Percentiles rank a stretch among this genome's conserved stretches.
Conservation (phyloP, 2,329 filamentous ascomycete genomes). For the Pyrenophora graminea region DNA sequence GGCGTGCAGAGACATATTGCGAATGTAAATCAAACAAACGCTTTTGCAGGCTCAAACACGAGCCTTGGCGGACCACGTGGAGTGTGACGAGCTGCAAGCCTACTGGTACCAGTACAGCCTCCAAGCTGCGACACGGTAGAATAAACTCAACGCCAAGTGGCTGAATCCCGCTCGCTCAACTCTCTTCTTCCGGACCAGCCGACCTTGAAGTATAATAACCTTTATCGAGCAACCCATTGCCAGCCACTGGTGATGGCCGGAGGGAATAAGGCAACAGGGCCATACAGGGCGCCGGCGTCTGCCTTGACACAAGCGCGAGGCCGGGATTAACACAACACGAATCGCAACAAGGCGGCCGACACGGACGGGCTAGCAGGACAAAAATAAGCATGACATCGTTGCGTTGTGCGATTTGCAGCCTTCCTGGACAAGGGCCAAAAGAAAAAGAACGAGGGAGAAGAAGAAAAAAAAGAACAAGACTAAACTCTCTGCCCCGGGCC, state of each 20-base stretch:
- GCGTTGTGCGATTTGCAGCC: slow-evolving; percentile 20
- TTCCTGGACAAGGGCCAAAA: slow-evolving; percentile 15
- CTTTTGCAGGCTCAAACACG: slow-evolving; percentile 20
- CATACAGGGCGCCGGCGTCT: slow-evolving; percentile 12
- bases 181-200: slow-evolving; percentile 26
- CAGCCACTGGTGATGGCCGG: slow-evolving; percentile 23
- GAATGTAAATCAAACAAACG: slow-evolving; percentile 34
- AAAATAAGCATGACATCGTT: slow-evolving; percentile 40
- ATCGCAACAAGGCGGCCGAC: slow-evolving; percentile 31
- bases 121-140: too few species aligned
- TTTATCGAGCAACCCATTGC: slow-evolving; percentile 14
- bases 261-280: slow-evolving; percentile 20
- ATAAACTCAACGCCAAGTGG: slow-evolving; percentile 11
- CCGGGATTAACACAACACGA: slow-evolving; percentile 40
- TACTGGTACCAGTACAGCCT: background rate
- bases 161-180: slow-evolving; percentile 12
- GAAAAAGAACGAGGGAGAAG: too few species aligned
- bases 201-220: slow-evolving; percentile 12
- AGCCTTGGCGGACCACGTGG: slow-evolving; percentile 41
- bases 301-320: slow-evolving; percentile 20
- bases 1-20: slow-evolving; percentile 27
- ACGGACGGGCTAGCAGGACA: slow-evolving; percentile 24
- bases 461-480: background rate
- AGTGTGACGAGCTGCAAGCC: slow-evolving; percentile 23
- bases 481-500: slow-evolving; percentile 12